These are phyloP conservation scores for Begonia fuchsioides DNA, from an alignment of 306 rosid species.

Conservation along the genomic window DNA sequence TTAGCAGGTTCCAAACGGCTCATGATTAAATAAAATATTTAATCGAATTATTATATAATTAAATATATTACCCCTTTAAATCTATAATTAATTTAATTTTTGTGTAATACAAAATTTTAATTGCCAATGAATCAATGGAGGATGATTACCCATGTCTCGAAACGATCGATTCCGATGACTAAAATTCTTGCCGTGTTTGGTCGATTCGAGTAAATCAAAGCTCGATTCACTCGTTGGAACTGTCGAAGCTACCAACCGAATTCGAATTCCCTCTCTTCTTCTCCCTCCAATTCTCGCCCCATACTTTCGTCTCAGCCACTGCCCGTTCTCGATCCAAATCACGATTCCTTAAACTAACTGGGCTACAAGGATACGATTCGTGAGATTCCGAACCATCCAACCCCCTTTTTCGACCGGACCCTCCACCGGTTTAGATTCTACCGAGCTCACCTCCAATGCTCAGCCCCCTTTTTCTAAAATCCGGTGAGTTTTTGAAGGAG, in stretches of 20 bases:
- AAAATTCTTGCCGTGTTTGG: no score
- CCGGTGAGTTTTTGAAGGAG: slow-evolving; percentile 82
- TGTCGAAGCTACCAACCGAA: slow-evolving; percentile 74
- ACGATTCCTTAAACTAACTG: slow-evolving; percentile 71
- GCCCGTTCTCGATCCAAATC: slow-evolving; percentile 91
- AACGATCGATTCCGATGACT: no score
- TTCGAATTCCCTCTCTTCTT: slow-evolving; percentile 66
- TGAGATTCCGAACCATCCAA: slow-evolving; percentile 57
- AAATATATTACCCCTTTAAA: no score
- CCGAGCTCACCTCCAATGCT: slow-evolving; percentile 28
- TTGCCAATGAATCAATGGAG: no score
- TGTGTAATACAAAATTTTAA: no score
- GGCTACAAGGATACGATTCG: slow-evolving; percentile 73
- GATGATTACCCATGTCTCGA: no score
- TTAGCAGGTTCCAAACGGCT: not conserved
- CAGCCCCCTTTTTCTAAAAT: slow-evolving; percentile 55
- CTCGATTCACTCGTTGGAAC: slow-evolving; percentile 3
- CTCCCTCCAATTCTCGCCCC: slow-evolving; percentile 98
- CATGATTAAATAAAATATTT: no score
- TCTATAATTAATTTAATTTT: no score
- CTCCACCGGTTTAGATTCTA: slow-evolving; percentile 48
- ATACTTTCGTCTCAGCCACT: slow-evolving; percentile 88
- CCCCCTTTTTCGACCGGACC: slow-evolving; percentile 82
- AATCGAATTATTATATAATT: no score
- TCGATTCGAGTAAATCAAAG: no score